Evolutionary conservation across 2,329 filamentous ascomycete species (phyloP).

Genomic region (Apiospora phragmitis): DNA sequence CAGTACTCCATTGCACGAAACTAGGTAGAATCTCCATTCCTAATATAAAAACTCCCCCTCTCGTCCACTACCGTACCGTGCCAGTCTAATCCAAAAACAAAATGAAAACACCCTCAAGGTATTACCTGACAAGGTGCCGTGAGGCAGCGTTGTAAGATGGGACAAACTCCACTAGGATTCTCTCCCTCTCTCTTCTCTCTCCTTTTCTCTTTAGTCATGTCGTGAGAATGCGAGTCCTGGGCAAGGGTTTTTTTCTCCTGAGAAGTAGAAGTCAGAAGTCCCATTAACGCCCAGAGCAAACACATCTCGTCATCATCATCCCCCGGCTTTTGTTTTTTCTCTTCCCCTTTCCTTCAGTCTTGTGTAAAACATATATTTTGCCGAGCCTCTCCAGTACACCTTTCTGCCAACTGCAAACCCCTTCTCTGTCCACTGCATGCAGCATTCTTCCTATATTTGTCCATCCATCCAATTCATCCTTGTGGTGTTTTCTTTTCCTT

Average conservation of each 20-base stretch:
- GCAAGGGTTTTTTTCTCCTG: neutral
- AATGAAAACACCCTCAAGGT: neutral
- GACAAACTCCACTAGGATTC: neutral
- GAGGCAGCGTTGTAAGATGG: slow-evolving; percentile 21
- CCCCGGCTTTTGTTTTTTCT: neutral
- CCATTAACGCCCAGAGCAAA: neutral
- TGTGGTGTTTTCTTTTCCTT: neutral
- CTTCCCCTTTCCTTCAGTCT: neutral
- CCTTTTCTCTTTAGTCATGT: neutral
- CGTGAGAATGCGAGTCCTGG: neutral
- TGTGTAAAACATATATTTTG: neutral
- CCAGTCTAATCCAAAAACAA: neutral
- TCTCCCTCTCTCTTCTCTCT: neutral
- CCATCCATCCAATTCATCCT: neutral
- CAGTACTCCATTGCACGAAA: neutral
- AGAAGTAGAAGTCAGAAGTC: neutral
- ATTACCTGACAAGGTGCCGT: slow-evolving; percentile 18
- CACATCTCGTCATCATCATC: neutral
- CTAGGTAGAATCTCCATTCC: neutral
- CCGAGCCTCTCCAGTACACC: neutral
- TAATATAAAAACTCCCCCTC: neutral
- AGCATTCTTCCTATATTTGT: neutral
- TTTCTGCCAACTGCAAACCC: no score
- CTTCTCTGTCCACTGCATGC: neutral
- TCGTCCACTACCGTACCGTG: neutral